phyloP scores from a whole-genome alignment of 2,329 filamentous ascomycete genomes.

The Neopestalotiopsis clavispora region DNA sequence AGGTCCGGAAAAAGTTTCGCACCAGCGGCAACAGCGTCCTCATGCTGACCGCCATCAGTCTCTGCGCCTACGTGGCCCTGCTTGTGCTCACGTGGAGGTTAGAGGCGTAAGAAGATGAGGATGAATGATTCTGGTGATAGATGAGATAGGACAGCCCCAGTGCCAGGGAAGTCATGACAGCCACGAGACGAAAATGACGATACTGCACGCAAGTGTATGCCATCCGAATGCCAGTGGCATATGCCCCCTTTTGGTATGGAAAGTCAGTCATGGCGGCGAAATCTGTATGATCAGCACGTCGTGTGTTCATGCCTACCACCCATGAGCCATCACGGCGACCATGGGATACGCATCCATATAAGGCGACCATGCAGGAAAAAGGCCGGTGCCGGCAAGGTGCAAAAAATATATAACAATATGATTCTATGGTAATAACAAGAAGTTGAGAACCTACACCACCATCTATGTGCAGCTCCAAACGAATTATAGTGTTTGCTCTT shows the following conservation, averaged over 20 bases:
- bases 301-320: too few relatives aligned
- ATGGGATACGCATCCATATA: too few relatives aligned
- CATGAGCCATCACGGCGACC: too few relatives aligned
- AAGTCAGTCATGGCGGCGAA: too few relatives aligned
- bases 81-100: conserved; percentile 60
- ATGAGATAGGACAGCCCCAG: background rate
- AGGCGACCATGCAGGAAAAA: background rate
- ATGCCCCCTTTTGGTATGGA: too few relatives aligned
- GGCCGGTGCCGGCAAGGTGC: background rate
- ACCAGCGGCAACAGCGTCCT: conserved; percentile 68
- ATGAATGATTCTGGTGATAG: background rate
- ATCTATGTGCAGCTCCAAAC: conserved; percentile 7
- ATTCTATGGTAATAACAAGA: background rate
- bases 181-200: too few relatives aligned
- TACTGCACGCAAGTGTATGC: too few relatives aligned
- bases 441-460: background rate
- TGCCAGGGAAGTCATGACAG: too few relatives aligned
- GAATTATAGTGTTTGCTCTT: background rate
- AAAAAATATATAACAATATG: background rate
- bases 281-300: too few relatives aligned
- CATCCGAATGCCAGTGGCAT: too few relatives aligned
- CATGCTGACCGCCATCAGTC: conserved; percentile 59
- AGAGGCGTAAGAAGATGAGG: conserved; percentile 24
- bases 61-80: conserved; percentile 62
- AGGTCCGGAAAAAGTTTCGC: conserved; percentile 60